These are phyloP conservation scores for Berkeleyomyces basicola DNA, from an alignment of 2,329 filamentous ascomycete genomes.

Conservation along the genomic window DNA sequence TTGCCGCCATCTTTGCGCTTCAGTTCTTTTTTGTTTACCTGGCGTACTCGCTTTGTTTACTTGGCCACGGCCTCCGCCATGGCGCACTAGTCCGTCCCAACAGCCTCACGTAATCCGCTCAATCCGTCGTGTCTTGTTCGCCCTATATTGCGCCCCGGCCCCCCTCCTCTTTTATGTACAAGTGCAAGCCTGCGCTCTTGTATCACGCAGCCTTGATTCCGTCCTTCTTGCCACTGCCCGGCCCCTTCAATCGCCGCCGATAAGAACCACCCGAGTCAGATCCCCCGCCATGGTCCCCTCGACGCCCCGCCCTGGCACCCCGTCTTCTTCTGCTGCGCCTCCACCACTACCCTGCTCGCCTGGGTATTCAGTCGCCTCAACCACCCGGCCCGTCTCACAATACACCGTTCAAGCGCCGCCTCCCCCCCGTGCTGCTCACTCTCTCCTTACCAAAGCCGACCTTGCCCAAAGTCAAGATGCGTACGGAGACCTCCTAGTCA, in stretches of 20 bases:
- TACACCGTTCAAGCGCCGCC: constrained; percentile 46
- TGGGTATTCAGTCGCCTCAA: constrained; percentile 46
- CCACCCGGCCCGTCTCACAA: constrained; percentile 40
- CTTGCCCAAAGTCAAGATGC: constrained; percentile 45
- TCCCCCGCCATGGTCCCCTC: not conserved
- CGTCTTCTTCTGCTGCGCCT: not conserved
- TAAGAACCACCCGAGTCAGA: no score
- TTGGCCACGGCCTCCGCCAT: not conserved
- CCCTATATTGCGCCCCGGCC: not conserved
- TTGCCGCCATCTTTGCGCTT: no score
- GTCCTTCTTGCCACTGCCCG: no score
- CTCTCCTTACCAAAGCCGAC: constrained; percentile 45
- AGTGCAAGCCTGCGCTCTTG: no score
- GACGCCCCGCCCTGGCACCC: not conserved
- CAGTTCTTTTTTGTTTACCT: not conserved
- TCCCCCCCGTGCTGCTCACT: constrained; percentile 37
- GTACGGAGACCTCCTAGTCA: constrained; percentile 43
- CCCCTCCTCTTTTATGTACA: not conserved
- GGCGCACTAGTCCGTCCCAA: no score
- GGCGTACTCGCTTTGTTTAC: not conserved
- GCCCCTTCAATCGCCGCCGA: no score
- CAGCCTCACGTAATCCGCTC: no score
- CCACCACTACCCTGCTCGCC: constrained; percentile 43
- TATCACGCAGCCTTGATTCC: no score
- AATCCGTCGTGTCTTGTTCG: not conserved